Base-by-base conservation (phyloP, 768 basidiomycete genomes). In the Mycena filopes region DNA sequence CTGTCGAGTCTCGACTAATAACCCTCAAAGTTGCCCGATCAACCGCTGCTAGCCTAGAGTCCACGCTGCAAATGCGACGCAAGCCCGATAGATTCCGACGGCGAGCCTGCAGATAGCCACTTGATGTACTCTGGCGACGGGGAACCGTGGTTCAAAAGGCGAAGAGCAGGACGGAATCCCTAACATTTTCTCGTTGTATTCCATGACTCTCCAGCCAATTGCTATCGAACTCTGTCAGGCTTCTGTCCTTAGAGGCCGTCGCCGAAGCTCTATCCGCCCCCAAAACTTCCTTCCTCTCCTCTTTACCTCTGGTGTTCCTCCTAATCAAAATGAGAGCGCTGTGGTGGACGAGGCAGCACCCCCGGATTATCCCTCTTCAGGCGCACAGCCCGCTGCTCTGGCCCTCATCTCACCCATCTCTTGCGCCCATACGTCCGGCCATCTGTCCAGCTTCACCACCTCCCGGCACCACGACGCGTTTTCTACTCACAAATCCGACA, bases 211-310 rank as follows among this genome's bases (percentile, higher is more conserved):
- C 58, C 75, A 71, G n/a, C 78, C 80, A 21, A 64, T 73, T 43
- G 69, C 74, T 29, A 48, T 79, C 53, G 80, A 81, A 53, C 72
- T 80, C 46, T 82, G 77, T 71, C 75, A 78, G 58, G 67, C 65
- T 47, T 73, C 60, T 59, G 47, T 70, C 50, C 74, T 81, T 29
- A 76, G 80, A 63, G 80, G 74, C 51, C 76, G 80, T 38, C 78
- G 80, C 49, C 77, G 79, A 28, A 83, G 81, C 69, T 81, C 80
- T 51, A 72, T 79, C 60, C 74, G 75, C 49, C 71, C 76, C 40
- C 71, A 78, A 31, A 68, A 63, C 33, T 57, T 75, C 31, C 70
- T 79, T 26, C 76, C 78, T 31, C 70, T 71, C 33, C 63, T 79
- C 20, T 74, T 77, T 43, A 57, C 69, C 11, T 48, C 66, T 23